Conservation (phyloP, 257 asterid species). For the Solanum chiquidenum region DNA sequence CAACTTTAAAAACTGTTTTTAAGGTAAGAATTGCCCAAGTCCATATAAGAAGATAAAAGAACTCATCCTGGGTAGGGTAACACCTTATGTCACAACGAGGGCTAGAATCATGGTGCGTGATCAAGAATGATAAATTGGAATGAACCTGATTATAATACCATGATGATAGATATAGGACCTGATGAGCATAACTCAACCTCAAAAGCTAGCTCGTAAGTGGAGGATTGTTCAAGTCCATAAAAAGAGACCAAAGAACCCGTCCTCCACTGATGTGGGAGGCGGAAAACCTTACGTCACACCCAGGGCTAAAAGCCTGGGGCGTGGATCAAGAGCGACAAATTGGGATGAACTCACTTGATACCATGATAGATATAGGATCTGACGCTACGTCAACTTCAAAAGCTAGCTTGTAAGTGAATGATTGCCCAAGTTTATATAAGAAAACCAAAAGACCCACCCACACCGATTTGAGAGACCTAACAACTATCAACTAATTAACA, state of each 20-base stretch:
- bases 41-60: too few relatives aligned
- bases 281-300: not conserved
- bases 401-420: not conserved
- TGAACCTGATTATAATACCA: not conserved
- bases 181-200: not conserved
- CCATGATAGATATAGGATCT: not conserved
- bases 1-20: not conserved
- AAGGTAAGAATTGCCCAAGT: not conserved
- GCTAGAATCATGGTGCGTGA: not conserved
- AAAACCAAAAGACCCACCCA: not conserved
- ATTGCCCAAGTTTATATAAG: not conserved
- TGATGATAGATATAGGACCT: not conserved
- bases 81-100: not conserved
- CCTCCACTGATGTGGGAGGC: not conserved
- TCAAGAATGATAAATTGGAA: not conserved
- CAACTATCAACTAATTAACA: not conserved
- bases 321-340: not conserved
- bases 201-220: too few relatives aligned
- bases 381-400: too few relatives aligned
- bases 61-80: not conserved
- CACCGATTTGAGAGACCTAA: not conserved
- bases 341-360: not conserved
- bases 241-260: not conserved
- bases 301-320: not conserved
- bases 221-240: too few relatives aligned